These are phyloP conservation scores for Penicillium sp. DNA, from an alignment of 2,329 filamentous ascomycete genomes.

Conservation along the genomic window DNA sequence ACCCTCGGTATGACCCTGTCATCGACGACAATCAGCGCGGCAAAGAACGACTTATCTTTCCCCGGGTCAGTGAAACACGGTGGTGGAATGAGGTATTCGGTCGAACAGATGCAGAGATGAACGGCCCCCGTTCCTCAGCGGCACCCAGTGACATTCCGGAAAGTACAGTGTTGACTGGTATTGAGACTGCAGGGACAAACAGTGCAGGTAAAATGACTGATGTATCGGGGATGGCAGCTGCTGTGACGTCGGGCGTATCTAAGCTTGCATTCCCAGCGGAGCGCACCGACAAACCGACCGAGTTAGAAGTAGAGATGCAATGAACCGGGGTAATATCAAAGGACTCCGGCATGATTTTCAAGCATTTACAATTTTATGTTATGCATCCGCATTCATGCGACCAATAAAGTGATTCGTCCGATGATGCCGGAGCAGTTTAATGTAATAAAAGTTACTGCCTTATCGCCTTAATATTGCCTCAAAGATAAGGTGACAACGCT, in stretches of 20 bases:
- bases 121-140: conserved; percentile 58
- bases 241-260: conserved; percentile 47
- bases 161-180: conserved; percentile 54
- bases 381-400: background rate
- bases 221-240: conserved; percentile 38
- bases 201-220: conserved; percentile 36
- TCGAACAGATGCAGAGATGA: conserved; percentile 89
- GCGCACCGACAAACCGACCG: conserved; percentile 25
- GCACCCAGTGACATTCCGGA: conserved; percentile 36
- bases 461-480: conserved; percentile 10
- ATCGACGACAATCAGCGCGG: conserved; percentile 77
- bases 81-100: conserved; percentile 95
- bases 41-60: conserved; percentile 80
- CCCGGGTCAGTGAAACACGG: conserved; percentile 70
- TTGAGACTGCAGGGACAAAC: conserved; percentile 55
- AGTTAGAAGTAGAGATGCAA: conserved; percentile 54
- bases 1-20: conserved; percentile 70
- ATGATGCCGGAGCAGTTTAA: background rate
- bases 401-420: background rate
- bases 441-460: conserved; percentile 6
- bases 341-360: background rate
- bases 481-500: conserved; percentile 6
- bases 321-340: conserved; percentile 24
- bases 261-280: conserved; percentile 43
- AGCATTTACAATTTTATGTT: conserved; percentile 7